Conservation (phyloP, 805 yeast species). For the Saccharomyces kudriavzevii region DNA sequence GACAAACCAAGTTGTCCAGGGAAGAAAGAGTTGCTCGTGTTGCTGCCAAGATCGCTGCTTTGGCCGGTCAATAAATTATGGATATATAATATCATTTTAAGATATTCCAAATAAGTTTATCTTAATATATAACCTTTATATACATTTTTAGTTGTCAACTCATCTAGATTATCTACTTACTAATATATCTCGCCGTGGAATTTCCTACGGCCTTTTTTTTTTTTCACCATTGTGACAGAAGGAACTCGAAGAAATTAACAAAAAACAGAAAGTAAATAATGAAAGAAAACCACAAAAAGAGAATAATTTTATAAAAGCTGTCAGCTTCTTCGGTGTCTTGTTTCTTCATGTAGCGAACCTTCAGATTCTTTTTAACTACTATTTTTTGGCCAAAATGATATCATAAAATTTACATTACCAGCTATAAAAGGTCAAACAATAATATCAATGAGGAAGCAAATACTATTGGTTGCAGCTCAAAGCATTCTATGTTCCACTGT, state of each 20-base stretch:
- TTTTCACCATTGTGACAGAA: background rate
- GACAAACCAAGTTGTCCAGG: conserved; percentile 75
- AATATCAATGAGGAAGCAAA: background rate
- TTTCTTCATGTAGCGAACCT: background rate
- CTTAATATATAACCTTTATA: background rate
- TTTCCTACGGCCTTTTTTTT: background rate
- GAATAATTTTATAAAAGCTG: background rate
- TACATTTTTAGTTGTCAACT: background rate
- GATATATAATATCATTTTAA: conserved; percentile 3
- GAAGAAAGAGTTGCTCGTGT: conserved; percentile 87
- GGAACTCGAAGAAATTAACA: background rate
- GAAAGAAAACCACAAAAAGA: background rate
- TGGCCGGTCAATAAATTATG: conserved; percentile 39
- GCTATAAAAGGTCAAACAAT: background rate
- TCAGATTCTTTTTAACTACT: background rate
- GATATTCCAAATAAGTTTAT: background rate
- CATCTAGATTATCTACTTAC: background rate
- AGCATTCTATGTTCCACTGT: background rate
- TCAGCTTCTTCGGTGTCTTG: background rate
- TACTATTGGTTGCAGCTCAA: conserved; percentile 1
- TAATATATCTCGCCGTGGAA: too few relatives aligned
- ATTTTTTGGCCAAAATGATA: background rate
- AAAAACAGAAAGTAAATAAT: background rate
- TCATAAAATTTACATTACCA: background rate
- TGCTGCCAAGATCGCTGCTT: conserved; percentile 89